phyloP scores from a whole-genome alignment of 306 rosid species.

The Chamaecrista fasciculata region DNA sequence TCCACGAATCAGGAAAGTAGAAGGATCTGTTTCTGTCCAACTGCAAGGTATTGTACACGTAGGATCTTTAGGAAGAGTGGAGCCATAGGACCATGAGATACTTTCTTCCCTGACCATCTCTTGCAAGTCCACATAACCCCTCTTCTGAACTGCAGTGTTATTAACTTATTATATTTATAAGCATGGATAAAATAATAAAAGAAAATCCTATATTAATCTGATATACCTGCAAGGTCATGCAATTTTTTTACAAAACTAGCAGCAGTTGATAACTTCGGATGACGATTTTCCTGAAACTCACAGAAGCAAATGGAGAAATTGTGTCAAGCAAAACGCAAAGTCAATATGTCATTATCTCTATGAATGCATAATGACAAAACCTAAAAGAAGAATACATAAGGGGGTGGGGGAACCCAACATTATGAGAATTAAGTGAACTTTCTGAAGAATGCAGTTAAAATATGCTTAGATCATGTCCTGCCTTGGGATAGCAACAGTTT shows the following conservation, averaged over 20 bases:
- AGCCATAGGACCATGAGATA: conserved; percentile 57
- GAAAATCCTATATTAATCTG: conserved; percentile 25
- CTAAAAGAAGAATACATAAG: neutral
- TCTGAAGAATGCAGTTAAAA: neutral
- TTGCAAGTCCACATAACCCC: conserved; percentile 72
- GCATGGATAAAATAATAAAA: conserved; percentile 28
- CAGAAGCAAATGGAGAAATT: conserved; percentile 19
- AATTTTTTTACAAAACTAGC: conserved; percentile 75
- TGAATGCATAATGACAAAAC: conserved; percentile 5
- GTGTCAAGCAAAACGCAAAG: conserved; percentile 27
- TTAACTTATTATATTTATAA: conserved; percentile 20
- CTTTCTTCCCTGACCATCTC: conserved; percentile 67
- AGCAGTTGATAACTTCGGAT: conserved; percentile 68
- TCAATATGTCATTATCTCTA: conserved; percentile 29
- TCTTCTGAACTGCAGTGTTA: conserved; percentile 72
- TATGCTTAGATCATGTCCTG: neutral
- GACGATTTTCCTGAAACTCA: conserved; percentile 47
- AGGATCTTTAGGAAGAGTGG: conserved; percentile 81
- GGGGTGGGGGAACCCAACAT: conserved; percentile 4
- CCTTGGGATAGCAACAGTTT: conserved; percentile 2
- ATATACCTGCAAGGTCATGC: conserved; percentile 82
- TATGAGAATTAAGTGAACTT: conserved; percentile 18
- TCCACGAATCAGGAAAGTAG: conserved; percentile 86
- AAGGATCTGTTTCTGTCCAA: conserved; percentile 79
- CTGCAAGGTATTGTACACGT: conserved; percentile 70